Conservation (phyloP, 768 basidiomycete genomes). For the Hericium erinaceus region DNA sequence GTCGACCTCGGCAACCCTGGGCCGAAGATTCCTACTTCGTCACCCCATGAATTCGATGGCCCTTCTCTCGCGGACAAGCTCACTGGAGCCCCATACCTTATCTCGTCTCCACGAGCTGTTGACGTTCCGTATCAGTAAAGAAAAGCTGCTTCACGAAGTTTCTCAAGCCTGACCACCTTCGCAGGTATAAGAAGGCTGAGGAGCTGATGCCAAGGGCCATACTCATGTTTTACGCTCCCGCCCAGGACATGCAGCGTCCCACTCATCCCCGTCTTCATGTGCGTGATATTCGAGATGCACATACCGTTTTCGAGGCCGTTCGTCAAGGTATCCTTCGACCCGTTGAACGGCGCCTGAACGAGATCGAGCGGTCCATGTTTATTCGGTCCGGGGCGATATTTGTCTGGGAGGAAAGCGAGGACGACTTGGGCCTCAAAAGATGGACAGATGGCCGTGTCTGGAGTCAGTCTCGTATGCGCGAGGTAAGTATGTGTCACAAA, state of each 20-base stretch:
- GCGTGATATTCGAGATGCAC: slow-evolving; percentile 56
- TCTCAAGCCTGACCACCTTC: slow-evolving; percentile 8
- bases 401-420: slow-evolving; percentile 63
- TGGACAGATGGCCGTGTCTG: slow-evolving; percentile 68
- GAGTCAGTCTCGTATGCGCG: slow-evolving; percentile 61
- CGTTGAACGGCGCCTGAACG: slow-evolving; percentile 50
- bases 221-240: slow-evolving; percentile 27
- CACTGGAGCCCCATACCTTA: slow-evolving; percentile 12
- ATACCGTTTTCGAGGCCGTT: slow-evolving; percentile 57
- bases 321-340: slow-evolving; percentile 41
- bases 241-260: slow-evolving; percentile 45
- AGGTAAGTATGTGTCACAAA: slow-evolving; percentile 25
- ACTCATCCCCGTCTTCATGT: slow-evolving; percentile 60
- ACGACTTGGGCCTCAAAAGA: slow-evolving; percentile 53
- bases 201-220: slow-evolving; percentile 1
- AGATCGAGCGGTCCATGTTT: slow-evolving; percentile 43
- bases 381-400: slow-evolving; percentile 57
- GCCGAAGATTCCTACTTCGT: neutral
- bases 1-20: neutral
- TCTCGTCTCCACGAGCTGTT: slow-evolving; percentile 9
- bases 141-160: slow-evolving; percentile 14
- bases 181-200: slow-evolving; percentile 8
- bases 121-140: slow-evolving; percentile 10
- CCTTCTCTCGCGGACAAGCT: slow-evolving; percentile 5
- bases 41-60: neutral